Base-by-base conservation (phyloP, 148 eudicot genomes). In the Fagopyrum homotropicum region DNA sequence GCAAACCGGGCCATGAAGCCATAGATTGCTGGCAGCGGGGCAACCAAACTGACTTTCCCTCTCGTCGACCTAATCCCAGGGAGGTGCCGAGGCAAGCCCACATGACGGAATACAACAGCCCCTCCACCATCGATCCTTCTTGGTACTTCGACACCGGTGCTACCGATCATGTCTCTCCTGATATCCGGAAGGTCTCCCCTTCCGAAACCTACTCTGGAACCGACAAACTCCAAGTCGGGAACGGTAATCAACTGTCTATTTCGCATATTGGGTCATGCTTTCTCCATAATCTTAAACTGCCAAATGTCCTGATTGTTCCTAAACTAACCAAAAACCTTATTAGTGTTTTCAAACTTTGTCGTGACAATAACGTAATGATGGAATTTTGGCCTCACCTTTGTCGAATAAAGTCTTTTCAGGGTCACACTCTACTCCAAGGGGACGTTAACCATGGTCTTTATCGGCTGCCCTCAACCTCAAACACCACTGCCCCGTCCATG, bases 321-420 rank as follows among this genome's bases (percentile, higher is more conserved):
- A 6, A 10, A 1, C 68, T 69, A 16, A 69, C 73, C 14, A 76
- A 76, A 76, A 48, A 76, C 52, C 64, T 77, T 12, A 19, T 70
- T 12, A 69, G 45, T 71, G 68, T 77, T 5, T 54, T 66, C 16
- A 43, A 71, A 45, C 17, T 77, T 1, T 54, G 55, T 17, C 1
- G 22, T 2, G 75, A 71, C 10, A 56, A 56, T 17, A 9, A 56
- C 12, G 61, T 46, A 3, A 3, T 46, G 4, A 9, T 56, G 61
- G 61, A 56, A 56, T 56, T 56, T 56, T 56, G 61, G 61, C 61
- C 61, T 56, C 4, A 3, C 12, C 22, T 4, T 9, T 56, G 61
- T 56, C 22, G 4, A 4, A 14, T 56, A 3, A 56, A 56, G 61
- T 3, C 4, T 17, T 56, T 56, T 56, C 61, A 56, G 61, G 61